A percentile compares a stretch with the other conserved stretches of the same genome.
These are phyloP conservation scores for Tephrocybe sp. DNA, from an alignment of 768 basidiomycete genomes.

Conservation along the genomic window DNA sequence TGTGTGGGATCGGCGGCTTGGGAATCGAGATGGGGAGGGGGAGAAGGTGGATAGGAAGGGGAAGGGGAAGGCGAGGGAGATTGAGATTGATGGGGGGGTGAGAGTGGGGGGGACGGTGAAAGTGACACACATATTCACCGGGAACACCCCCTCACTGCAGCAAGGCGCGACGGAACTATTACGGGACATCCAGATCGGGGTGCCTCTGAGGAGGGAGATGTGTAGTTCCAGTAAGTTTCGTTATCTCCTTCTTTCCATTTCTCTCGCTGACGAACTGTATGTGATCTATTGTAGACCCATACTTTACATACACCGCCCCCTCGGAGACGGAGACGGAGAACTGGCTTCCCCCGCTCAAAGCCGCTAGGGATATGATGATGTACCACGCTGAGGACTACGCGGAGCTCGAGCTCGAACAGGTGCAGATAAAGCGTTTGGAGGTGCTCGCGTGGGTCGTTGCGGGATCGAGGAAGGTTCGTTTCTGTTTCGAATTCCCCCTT, in stretches of 20 bases:
- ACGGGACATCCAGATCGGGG: slow-evolving; percentile 35
- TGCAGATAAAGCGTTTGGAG: slow-evolving; percentile 33
- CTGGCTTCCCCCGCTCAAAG: slow-evolving; percentile 15
- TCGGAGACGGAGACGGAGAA: not conserved
- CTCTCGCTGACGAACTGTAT: not conserved
- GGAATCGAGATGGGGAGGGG: not conserved
- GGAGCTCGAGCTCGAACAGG: slow-evolving; percentile 21
- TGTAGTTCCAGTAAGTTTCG: slow-evolving; percentile 26
- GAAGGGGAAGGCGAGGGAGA: slow-evolving; percentile 19
- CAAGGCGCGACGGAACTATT: slow-evolving; percentile 36
- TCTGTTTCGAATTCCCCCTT: too few relatives aligned
- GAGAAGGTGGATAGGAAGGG: not conserved
- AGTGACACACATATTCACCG: slow-evolving; percentile 45
- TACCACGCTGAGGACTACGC: slow-evolving; percentile 33
- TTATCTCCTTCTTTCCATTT: not conserved
- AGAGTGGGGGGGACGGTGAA: not conserved
- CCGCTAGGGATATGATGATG: slow-evolving; percentile 30
- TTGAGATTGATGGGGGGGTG: slow-evolving; percentile 1
- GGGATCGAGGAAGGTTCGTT: slow-evolving; percentile 17
- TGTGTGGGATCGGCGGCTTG: slow-evolving; percentile 15
- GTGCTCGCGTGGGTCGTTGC: slow-evolving; percentile 41
- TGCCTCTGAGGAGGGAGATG: slow-evolving; percentile 28
- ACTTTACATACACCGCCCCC: slow-evolving; percentile 6
- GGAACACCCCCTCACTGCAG: slow-evolving; percentile 44
- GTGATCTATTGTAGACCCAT: slow-evolving; percentile 7